Base-by-base conservation (phyloP, 805 yeast species). In the Yamadazyma takamatsuzukensis region DNA sequence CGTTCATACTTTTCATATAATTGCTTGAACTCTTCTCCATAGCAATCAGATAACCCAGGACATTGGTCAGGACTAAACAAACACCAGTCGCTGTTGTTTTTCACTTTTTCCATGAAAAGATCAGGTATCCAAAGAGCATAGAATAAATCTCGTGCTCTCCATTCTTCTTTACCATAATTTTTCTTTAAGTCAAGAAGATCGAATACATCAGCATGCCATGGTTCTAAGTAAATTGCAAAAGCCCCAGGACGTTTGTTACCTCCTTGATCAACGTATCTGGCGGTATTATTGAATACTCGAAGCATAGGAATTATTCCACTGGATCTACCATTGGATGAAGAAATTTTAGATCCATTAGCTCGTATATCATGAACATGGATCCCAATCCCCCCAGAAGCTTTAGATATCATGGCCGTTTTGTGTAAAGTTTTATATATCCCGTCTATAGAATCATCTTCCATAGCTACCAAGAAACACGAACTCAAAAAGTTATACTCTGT, bases 161-260 rank as follows among this genome's bases (percentile, higher is more conserved):
- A 65, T 59, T 90, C 97, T 60, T 90, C 97, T 49, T 86, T 88
- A 33, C 97, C 97, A 54, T 89, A 96, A 53, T 88, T 90, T 64
- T 90, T 89, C 51, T 93, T 76, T 45, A 90, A 68, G 38, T 89
- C 90, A 33, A 90, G 59, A 50, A 90, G 82, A 39, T 84, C 95
- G 56, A 86, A 83, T 21, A 90, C 72, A 50, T 90, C 98, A 8
- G 83, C 76, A 55, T 90, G 98, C 98, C 98, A 90, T 35, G 98
- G 97, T 63, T 90, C 98, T 22, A 90, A 59, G 61, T 89, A 90
- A 22, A 88, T 63, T 21, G 96, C 96, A 60, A 90, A 84, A 3
- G 98, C 98, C 41, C 97, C 97, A 0, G 98, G 98, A 51, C 98
- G 72, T 61, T 89, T 89, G 64, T 90, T 90, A 35, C 97, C 97